These are phyloP conservation scores for Coniosporium apollinis DNA, from an alignment of 495 filamentous ascomycete genomes.

Conservation along the genomic window DNA sequence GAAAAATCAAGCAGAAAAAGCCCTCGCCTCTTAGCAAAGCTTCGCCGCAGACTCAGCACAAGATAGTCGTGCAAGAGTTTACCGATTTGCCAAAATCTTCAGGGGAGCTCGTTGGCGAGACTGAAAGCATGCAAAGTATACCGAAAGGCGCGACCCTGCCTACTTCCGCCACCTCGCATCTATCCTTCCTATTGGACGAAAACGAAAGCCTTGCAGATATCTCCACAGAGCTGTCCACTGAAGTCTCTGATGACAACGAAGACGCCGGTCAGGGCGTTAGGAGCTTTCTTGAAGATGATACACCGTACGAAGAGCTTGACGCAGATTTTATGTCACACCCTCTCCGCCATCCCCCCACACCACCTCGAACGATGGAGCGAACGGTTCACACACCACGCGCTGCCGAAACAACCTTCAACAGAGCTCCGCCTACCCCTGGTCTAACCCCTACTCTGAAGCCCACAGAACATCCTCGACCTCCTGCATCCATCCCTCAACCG, in stretches of 20 bases:
- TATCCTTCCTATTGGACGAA: slow-evolving; percentile 49
- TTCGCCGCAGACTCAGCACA: background rate
- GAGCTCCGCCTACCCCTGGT: too few species aligned
- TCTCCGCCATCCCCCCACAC: slow-evolving; percentile 56
- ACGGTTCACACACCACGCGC: background rate
- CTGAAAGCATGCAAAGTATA: slow-evolving; percentile 39
- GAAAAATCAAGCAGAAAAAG: background rate
- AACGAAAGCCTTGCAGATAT: slow-evolving; percentile 58
- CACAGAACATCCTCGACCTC: too few species aligned
- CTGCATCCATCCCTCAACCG: too few species aligned
- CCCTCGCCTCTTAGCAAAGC: background rate
- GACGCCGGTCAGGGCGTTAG: slow-evolving; percentile 18
- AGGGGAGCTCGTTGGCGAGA: slow-evolving; percentile 39
- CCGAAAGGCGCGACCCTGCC: slow-evolving; percentile 30
- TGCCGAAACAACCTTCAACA: too few species aligned
- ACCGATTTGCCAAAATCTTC: slow-evolving; percentile 27
- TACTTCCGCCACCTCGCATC: slow-evolving; percentile 20
- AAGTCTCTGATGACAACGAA: slow-evolving; percentile 37
- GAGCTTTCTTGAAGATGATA: slow-evolving; percentile 27
- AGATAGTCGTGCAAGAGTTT: slow-evolving; percentile 1
- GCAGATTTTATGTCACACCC: slow-evolving; percentile 46
- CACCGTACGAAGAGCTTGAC: slow-evolving; percentile 14
- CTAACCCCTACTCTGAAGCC: too few species aligned
- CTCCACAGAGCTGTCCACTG: slow-evolving; percentile 65
- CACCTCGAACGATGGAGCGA: slow-evolving; percentile 42